Conservation (phyloP, 805 yeast genomes). For the Candida takata region DNA sequence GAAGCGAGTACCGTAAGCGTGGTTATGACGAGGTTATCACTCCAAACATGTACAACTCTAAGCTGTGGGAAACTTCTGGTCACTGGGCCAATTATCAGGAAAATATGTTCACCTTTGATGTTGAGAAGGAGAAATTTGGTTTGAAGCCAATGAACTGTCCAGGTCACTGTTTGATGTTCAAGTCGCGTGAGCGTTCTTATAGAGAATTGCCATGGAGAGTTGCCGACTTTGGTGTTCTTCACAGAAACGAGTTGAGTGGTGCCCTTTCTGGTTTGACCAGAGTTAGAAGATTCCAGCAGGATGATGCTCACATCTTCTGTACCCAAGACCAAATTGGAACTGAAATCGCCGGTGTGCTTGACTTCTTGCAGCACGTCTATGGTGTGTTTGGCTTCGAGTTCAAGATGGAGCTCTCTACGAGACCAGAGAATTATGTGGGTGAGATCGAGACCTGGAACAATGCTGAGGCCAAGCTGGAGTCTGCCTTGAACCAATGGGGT, state of each 20-base stretch:
- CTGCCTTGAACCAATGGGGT: conserved; percentile 78
- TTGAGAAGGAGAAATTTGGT: conserved; percentile 92
- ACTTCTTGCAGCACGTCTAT: conserved; percentile 77
- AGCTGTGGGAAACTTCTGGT: conserved; percentile 97
- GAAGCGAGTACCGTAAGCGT: conserved; percentile 81
- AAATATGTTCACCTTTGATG: conserved; percentile 94
- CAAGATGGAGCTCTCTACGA: conserved; percentile 93
- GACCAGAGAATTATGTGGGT: conserved; percentile 96
- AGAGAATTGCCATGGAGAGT: conserved; percentile 98
- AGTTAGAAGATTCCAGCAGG: conserved; percentile 98
- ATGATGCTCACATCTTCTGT: conserved; percentile 98
- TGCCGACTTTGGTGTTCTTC: conserved; percentile 96
- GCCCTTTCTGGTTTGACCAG: conserved; percentile 93
- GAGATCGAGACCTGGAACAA: conserved; percentile 89
- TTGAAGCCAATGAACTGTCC: conserved; percentile 93
- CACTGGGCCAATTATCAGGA: conserved; percentile 98
- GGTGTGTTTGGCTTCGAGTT: conserved; percentile 92
- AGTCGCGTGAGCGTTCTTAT: conserved; percentile 88
- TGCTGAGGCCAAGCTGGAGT: conserved; percentile 81
- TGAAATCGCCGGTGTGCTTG: conserved; percentile 80
- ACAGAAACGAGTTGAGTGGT: conserved; percentile 94
- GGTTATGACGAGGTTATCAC: conserved; percentile 98
- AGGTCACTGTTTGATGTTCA: conserved; percentile 90
- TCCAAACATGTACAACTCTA: conserved; percentile 97
- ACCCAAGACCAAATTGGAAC: conserved; percentile 80